These are phyloP conservation scores for Naganishia antarctica DNA, from an alignment of 768 basidiomycete genomes.

Conservation along the genomic window DNA sequence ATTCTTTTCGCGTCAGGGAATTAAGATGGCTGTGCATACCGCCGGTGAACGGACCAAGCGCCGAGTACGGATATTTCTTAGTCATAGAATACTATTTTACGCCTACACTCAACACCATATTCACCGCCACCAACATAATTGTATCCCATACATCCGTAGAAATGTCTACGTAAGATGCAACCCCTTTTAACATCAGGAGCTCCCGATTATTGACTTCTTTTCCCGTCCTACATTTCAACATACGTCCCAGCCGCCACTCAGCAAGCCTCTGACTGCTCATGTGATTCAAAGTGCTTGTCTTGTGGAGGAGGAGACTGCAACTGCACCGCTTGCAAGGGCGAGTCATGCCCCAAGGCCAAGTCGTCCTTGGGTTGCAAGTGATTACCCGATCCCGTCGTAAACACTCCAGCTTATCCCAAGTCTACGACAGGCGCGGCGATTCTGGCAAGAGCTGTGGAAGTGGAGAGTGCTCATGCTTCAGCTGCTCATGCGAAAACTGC, in stretches of 20 bases:
- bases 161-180: too few species aligned
- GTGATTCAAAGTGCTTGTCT: slow-evolving; percentile 7
- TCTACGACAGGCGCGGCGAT: not conserved
- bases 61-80: too few species aligned
- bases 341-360: slow-evolving; percentile 7
- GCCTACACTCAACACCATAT: too few species aligned
- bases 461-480: slow-evolving; percentile 1
- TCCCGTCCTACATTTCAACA: slow-evolving; percentile 3
- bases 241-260: slow-evolving; percentile 13
- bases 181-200: too few species aligned
- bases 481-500: slow-evolving; percentile 2
- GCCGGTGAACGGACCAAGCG: too few species aligned
- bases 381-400: not conserved
- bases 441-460: slow-evolving; percentile 12
- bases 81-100: too few species aligned
- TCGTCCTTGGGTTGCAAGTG: slow-evolving; percentile 10
- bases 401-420: not conserved
- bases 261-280: slow-evolving; percentile 4
- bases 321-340: slow-evolving; percentile 9
- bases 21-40: too few species aligned
- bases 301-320: slow-evolving; percentile 14
- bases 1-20: too few species aligned
- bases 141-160: too few species aligned
- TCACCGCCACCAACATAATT: too few species aligned
- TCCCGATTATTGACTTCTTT: not conserved